Base-by-base conservation (phyloP, 345 rosid genomes). In the Eucalyptus pumila region DNA sequence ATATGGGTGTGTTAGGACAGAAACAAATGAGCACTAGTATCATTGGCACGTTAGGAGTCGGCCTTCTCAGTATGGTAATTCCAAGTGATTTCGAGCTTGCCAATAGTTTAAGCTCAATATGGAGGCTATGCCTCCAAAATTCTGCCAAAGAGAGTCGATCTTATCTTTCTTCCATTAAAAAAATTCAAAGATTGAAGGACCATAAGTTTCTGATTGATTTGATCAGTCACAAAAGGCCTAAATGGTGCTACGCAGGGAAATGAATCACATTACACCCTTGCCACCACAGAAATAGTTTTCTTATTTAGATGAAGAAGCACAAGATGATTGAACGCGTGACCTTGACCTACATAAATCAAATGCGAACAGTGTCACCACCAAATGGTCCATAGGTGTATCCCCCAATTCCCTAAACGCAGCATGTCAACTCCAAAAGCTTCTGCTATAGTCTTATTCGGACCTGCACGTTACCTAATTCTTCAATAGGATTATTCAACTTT, bases 221-320 rank as follows among this genome's bases (percentile, higher is more conserved):
- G 42, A 34, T 69, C 44, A 17, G 24, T 34, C 80, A 2, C 7
- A 1, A 69, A 69, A 34, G 42, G 4, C 42, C 76, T n/a, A n/a
- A n/a, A n/a, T n/a, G 76, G 19, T 4, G 16, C 76, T 62, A 62
- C 1, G 5, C 69, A 13, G 17, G 32, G 15, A 62, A 62, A 62
- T 62, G 16, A 13, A 27, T 62, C 2, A 1, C 69, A 0, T 13
- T 1, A 27, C 0, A 30, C 32, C 8, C 32, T 1, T n/a, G 37
- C 72, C 72, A 30, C 5, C 0, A 7, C 1, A n/a, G 37, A 8
- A 32, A 8, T 67, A 0, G 1, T 32, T n/a, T 14, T 4, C 40
- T 16, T 4, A 32, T 16, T 69, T 69, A 34, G 80, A 69, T 9
- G 80, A 34, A 69, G 72, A 6, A 62, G 37, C 72, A 19, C 0